Evolutionary conservation across 495 filamentous ascomycete species (phyloP).

Genomic region (Annulohypoxylon stygium): DNA sequence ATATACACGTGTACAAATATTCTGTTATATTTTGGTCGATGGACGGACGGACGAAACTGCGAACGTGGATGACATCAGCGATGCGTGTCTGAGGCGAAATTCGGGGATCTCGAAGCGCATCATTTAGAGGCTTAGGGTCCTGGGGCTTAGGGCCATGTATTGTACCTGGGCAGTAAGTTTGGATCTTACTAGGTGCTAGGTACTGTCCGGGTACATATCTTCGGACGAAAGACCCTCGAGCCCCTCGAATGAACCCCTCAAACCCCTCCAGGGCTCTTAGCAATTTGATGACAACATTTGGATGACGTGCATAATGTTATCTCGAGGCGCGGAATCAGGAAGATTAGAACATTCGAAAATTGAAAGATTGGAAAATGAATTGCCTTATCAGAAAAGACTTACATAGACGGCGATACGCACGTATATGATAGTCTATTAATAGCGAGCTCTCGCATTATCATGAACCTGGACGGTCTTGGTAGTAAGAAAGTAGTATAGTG

Average conservation of each 20-base stretch:
- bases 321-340: not conserved
- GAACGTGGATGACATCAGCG: constrained; percentile 36
- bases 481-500: not conserved
- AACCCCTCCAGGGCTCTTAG: not conserved
- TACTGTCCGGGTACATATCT: constrained; percentile 4
- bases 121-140: not conserved
- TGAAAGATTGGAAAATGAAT: not conserved
- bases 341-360: too few species aligned
- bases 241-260: not conserved
- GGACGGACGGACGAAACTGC: not conserved
- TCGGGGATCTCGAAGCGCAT: constrained; percentile 13
- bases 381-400: constrained; percentile 24
- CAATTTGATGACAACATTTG: constrained; percentile 24
- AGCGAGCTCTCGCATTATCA: constrained; percentile 16
- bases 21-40: not conserved
- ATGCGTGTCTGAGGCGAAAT: constrained; percentile 12
- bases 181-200: not conserved
- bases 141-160: too few species aligned
- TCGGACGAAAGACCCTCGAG: constrained; percentile 6
- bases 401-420: not conserved
- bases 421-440: constrained; percentile 25
- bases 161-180: not conserved
- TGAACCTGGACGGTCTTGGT: not conserved
- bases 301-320: constrained; percentile 43
- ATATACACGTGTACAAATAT: constrained; percentile 18